phyloP scores from a whole-genome alignment of 2,329 filamentous ascomycete genomes.

The Penicillium paneum region DNA sequence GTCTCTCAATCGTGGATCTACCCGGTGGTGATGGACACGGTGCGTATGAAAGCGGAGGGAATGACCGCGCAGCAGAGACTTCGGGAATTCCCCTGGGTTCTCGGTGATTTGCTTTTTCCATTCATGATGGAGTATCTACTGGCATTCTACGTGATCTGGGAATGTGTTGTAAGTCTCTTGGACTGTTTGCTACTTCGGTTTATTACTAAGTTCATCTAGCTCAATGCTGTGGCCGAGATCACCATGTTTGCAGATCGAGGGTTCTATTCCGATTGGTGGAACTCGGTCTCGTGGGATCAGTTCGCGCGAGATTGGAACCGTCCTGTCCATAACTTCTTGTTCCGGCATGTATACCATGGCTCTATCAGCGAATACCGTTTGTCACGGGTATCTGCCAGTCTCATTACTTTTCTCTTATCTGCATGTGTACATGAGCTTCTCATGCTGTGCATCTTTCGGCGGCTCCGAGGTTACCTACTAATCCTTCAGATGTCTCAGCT shows the following conservation, averaged over 20 bases:
- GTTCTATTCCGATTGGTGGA: constrained; percentile 56
- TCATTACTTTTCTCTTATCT: constrained; percentile 71
- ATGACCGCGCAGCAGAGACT: constrained; percentile 61
- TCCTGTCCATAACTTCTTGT: constrained; percentile 74
- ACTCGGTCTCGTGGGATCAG: constrained; percentile 55
- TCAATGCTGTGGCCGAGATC: constrained; percentile 74
- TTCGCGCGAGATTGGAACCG: constrained; percentile 79
- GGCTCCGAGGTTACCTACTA: constrained; percentile 19
- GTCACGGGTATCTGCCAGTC: constrained; percentile 66
- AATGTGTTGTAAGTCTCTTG: constrained; percentile 49
- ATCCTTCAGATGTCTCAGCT: constrained; percentile 72
- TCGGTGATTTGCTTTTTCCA: constrained; percentile 73
- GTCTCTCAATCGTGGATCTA: constrained; percentile 75
- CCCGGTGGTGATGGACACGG: constrained; percentile 65
- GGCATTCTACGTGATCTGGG: constrained; percentile 80
- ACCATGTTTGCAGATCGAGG: constrained; percentile 73
- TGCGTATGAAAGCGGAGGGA: constrained; percentile 61
- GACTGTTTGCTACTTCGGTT: not conserved
- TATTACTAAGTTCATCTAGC: constrained; percentile 19
- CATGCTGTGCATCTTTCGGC: constrained; percentile 73
- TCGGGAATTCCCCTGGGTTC: constrained; percentile 67
- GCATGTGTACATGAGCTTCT: constrained; percentile 71
- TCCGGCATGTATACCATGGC: constrained; percentile 75
- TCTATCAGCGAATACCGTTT: constrained; percentile 71
- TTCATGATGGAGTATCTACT: constrained; percentile 76